Evolutionary conservation across 192 early-diverging fungal genomes (phyloP).

Genomic region (Coemansia sp.): DNA sequence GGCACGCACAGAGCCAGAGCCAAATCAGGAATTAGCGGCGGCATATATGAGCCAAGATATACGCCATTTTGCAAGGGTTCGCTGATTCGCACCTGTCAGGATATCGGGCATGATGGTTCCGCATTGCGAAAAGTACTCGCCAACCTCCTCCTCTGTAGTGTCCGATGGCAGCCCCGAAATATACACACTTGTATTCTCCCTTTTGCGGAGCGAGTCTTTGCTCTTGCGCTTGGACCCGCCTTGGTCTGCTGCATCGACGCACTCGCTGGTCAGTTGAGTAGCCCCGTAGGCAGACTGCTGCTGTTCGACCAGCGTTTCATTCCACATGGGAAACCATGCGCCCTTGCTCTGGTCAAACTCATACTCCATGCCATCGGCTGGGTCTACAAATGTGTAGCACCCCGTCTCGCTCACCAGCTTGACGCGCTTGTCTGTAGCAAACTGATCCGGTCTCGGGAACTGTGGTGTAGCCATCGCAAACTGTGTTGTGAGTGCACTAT

Average conservation of each 20-base stretch:
- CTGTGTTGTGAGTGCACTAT: too few relatives aligned
- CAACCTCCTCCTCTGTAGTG: conserved; percentile 78
- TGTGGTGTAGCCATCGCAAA: conserved; percentile 12
- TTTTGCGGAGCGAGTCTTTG: conserved; percentile 46
- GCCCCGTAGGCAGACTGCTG: conserved; percentile 52
- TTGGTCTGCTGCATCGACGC: not conserved
- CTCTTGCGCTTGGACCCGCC: conserved; percentile 57
- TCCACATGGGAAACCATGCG: conserved; percentile 90
- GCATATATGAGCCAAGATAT: conserved; percentile 1
- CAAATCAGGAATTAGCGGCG: too few relatives aligned
- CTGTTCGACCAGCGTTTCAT: conserved; percentile 41
- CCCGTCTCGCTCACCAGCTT: conserved; percentile 72
- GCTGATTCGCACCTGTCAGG: conserved; percentile 29
- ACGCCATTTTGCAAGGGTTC: not conserved
- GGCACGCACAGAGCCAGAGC: too few relatives aligned
- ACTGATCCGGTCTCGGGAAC: conserved; percentile 50
- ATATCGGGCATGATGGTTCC: conserved; percentile 52
- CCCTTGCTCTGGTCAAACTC: conserved; percentile 80
- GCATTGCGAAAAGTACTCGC: conserved; percentile 52
- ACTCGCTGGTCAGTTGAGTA: conserved; percentile 1
- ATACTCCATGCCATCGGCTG: conserved; percentile 73
- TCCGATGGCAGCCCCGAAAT: conserved; percentile 84
- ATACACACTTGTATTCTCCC: conserved; percentile 83
- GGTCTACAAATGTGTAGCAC: conserved; percentile 78
- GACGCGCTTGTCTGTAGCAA: conserved; percentile 61